Base-by-base conservation (phyloP, 2,329 filamentous ascomycete species). In the Metarhizium anisopliae region DNA sequence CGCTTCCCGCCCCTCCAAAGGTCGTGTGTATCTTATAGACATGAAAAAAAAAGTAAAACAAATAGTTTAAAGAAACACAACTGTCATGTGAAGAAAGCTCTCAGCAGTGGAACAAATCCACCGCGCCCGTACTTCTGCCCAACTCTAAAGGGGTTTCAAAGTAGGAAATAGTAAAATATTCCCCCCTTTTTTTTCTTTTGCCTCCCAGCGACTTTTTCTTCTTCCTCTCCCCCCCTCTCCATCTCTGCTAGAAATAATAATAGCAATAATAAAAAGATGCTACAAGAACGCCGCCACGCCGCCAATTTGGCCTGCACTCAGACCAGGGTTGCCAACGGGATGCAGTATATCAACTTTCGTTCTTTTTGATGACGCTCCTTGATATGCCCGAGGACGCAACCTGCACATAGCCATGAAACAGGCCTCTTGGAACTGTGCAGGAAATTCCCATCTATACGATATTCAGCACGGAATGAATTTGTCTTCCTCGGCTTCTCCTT, bases 211-310 rank as follows among this genome's bases (percentile, higher is more conserved):
- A 6, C 6, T 20, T 32, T 42, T 43, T 32, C 18, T 43, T 16
- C 30, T 11, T 35, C 45, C n/a, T 20, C 11, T 6, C 18, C 18
- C 5, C 25, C 38, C 40, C 10, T 47, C 8, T n/a, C 40, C 29
- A 25, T 25, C 20, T 18, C 25, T 52, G 51, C 29, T 47, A 35
- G 10, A 16, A 35, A 35, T 35, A 35, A 35, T 8, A 45, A 25
- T 25, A 25, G 25, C 52, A 30, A 18, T 42, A 55, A 55, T 50
- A 61, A 55, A 52, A 59, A 60, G 53, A 59, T 62, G 59, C 59
- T 64, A 60, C 55, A 64, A 57, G 52, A 64, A 66, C 60, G 63
- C 64, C 65, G 38, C 32, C 32, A 20, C 25, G 47, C 40, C 40
- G 35, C 20, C 36, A 43, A 30, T 16, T 50, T 30, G 50, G 20